Evolutionary conservation across 2,329 filamentous ascomycete species (phyloP).

Genomic region (Bertia moriformis): DNA sequence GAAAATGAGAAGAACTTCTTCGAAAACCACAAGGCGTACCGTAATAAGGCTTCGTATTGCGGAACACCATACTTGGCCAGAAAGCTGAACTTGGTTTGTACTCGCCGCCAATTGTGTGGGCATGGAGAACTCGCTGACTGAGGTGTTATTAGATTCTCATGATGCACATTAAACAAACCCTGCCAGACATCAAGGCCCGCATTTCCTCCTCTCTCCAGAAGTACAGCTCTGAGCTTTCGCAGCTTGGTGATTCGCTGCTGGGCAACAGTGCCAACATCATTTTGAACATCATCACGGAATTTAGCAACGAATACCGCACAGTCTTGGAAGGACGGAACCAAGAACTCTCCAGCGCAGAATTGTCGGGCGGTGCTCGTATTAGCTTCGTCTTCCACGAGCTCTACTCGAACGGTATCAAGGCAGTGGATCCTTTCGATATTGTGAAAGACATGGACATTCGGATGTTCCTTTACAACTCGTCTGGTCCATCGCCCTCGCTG

Average conservation of each 20-base stretch:
- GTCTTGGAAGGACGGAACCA: constrained; percentile 94
- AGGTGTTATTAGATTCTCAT: constrained; percentile 65
- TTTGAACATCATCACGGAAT: constrained; percentile 97
- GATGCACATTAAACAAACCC: constrained; percentile 99
- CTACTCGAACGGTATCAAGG: constrained; percentile 94
- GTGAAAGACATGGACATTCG: constrained; percentile 97
- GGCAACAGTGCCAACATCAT: constrained; percentile 94
- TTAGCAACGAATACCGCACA: constrained; percentile 92
- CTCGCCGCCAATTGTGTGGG: background rate
- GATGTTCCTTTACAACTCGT: constrained; percentile 95
- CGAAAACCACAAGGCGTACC: constrained; percentile 94
- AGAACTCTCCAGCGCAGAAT: constrained; percentile 82
- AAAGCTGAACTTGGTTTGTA: constrained; percentile 64
- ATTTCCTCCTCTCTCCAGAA: constrained; percentile 91
- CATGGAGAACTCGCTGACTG: background rate
- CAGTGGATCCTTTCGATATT: constrained; percentile 90
- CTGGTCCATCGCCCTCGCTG: constrained; percentile 88
- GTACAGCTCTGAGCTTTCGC: constrained; percentile 67
- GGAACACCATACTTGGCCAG: constrained; percentile 92
- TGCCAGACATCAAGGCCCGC: constrained; percentile 94
- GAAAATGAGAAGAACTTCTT: constrained; percentile 96
- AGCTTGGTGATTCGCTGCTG: constrained; percentile 82
- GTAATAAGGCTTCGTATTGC: constrained; percentile 97
- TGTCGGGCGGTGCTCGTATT: constrained; percentile 93
- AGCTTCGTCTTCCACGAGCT: constrained; percentile 99